Base-by-base conservation (phyloP, 345 rosid species). In the Euclidium syriacum region DNA sequence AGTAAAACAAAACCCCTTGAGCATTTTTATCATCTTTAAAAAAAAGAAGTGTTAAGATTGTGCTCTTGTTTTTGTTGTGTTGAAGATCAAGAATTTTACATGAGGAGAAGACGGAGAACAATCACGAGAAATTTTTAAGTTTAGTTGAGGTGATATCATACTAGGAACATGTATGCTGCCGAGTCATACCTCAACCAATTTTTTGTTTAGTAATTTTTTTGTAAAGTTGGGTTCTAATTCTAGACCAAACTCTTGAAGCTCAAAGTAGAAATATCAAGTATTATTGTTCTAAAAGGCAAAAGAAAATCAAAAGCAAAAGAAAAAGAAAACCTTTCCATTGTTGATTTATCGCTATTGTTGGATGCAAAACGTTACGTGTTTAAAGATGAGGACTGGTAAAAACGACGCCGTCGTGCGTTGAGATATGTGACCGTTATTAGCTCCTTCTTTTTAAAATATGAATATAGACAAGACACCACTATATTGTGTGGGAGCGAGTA, bases 381-480 rank as follows among this genome's bases (percentile, higher is more conserved):
- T n/a, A n/a, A n/a, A n/a, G n/a, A n/a, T n/a, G n/a, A n/a, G n/a
- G n/a, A n/a, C n/a, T n/a, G n/a, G n/a, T n/a, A n/a, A n/a, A 66
- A 62, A 83, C 94, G 86, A 56, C 85, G 74, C 3, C 54, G 89
- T 75, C 5, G 1, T 23, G 73, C 78, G 56, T 84, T 27, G 71
- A 75, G 72, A 77, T 81, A 81, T 79, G 84, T 83, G 88, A 82
- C 97, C 97, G 95, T 85, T 90, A 68, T n/a, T n/a, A 62, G 38
- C 52, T 47, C 27, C 34, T 38, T 39, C 40, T 34, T 27, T 43
- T 23, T 10, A 36, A 5, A 30, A 51, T 59, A 55, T 32, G 51
- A 72, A 50, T 10, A 39, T 5, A 24, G 9, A 17, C 23, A 51
- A 3, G 62, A 76, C 29, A 75, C 74, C 72, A 73, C 70, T 61